Conservation (phyloP, 257 asterid species). For the Paraleonurus japonicus region DNA sequence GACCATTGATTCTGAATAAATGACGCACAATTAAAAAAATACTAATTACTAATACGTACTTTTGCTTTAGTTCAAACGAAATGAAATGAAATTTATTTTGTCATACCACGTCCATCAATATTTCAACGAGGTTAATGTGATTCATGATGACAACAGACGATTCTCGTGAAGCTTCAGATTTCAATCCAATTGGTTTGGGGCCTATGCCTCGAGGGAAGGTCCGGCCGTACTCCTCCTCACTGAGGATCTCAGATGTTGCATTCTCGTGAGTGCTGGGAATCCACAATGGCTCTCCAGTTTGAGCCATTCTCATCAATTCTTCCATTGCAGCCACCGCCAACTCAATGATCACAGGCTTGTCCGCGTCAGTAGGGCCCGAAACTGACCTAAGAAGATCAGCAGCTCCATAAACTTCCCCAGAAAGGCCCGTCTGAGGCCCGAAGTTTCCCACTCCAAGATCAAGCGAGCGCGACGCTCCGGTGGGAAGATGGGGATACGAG, state of each 20-base stretch:
- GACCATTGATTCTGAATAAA: slow-evolving; percentile 92
- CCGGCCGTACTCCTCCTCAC: slow-evolving; percentile 72
- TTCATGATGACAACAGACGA: slow-evolving; percentile 90
- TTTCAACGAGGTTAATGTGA: slow-evolving; percentile 76
- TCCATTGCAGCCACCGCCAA: slow-evolving; percentile 88
- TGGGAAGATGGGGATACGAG: slow-evolving; percentile 47
- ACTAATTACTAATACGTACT: too few species aligned
- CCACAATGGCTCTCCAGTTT: slow-evolving; percentile 70
- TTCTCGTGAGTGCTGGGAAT: slow-evolving; percentile 36
- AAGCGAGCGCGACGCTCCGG: slow-evolving; percentile 46
- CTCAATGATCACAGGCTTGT: slow-evolving; percentile 69
- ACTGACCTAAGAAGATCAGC: slow-evolving; percentile 59
- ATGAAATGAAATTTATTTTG: too few species aligned
- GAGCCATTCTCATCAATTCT: slow-evolving; percentile 62
- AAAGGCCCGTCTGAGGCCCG: slow-evolving; percentile 43
- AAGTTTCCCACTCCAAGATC: slow-evolving; percentile 58
- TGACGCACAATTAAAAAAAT: neutral
- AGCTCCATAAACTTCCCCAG: slow-evolving; percentile 52
- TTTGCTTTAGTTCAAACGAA: too few species aligned
- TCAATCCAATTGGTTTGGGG: slow-evolving; percentile 75
- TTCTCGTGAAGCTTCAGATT: slow-evolving; percentile 87
- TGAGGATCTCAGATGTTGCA: slow-evolving; percentile 34
- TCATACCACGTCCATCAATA: slow-evolving; percentile 95
- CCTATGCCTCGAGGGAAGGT: slow-evolving; percentile 92
- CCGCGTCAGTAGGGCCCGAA: slow-evolving; percentile 59